Evolutionary conservation across 768 basidiomycete species (phyloP), one percentile per base, ranked within the genome.

Genomic region (Amanita muscaria): DNA sequence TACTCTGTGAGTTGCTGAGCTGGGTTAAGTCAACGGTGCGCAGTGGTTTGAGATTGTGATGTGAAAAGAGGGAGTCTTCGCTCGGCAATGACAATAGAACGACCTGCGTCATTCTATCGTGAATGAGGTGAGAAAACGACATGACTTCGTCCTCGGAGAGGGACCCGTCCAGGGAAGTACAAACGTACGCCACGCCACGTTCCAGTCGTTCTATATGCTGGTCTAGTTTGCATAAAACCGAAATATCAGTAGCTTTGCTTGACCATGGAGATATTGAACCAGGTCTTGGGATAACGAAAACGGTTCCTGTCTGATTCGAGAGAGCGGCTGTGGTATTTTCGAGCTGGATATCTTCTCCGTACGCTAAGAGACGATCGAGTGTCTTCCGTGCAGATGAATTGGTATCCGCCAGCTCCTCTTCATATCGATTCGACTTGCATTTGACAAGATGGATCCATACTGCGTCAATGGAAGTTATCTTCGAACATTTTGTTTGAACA

Each of bases 211-310:
- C 76, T 42, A 99, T 65, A 43, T 80, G 69, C 2, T 63, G 59
- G 15, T 72, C 77, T 2, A 99, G 79, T 42, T 83, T 83, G 67
- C 96, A 99, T 42, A 97, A 77, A 7, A 66, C 66, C 16, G 93
- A 77, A 44, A 99, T 98, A 59, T 99, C 93, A 0, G 94, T 97
- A 2, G 96, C 94, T 65, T 99, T 99, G 64, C 88, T 94, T 4
- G 94, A 97, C 96, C 96, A 99, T 2, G 96, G 93, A 3, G 94
- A 97, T 55, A 98, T 84, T 3, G 93, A 92, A 3, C 94, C 93
- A 6, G 79, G 73, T 47, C 93, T 69, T 9, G 93, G 93, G 5
- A 86, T 66, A 31, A 96, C 79, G 59, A 79, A 94, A 32, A 80
- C 64, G 9, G 80, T 65, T 39, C 77, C 75, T 21, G 50, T 51